These are phyloP conservation scores for Blastocystis sp. DNA, from an alignment of 352 stramenopile species.

Conservation along the genomic window DNA sequence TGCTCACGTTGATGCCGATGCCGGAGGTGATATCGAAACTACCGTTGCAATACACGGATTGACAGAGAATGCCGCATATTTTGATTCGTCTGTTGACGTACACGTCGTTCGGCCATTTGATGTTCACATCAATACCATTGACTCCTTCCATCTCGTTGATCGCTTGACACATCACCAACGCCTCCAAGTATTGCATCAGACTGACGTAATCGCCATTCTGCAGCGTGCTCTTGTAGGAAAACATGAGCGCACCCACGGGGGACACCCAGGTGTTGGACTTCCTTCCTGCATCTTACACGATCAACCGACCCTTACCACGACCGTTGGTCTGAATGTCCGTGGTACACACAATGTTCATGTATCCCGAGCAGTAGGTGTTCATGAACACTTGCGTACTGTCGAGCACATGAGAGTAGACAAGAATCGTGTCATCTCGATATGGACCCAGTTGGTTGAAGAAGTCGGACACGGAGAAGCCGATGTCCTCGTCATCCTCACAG, in stretches of 20 bases:
- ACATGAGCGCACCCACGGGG: conserved; percentile 35
- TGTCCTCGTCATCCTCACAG: background rate
- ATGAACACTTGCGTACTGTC: conserved; percentile 47
- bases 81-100: conserved; percentile 57
- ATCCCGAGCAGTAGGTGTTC: background rate
- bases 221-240: conserved; percentile 44
- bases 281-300: background rate
- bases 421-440: conserved; percentile 16
- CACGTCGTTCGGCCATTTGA: conserved; percentile 61
- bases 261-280: conserved; percentile 34
- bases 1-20: conserved; percentile 56
- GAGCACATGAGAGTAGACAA: conserved; percentile 11
- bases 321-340: conserved; percentile 40
- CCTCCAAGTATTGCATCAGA: conserved; percentile 29
- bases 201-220: conserved; percentile 21
- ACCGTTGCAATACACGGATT: conserved; percentile 55
- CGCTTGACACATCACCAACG: conserved; percentile 26
- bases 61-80: conserved; percentile 59
- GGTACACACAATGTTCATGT: conserved; percentile 37
- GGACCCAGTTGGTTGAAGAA: background rate
- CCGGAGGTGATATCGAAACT: conserved; percentile 57
- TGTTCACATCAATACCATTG: conserved; percentile 50
- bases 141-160: conserved; percentile 20
- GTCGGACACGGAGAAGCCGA: background rate
- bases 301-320: background rate